phyloP scores from a whole-genome alignment of 306 rosid genomes.

The Inga laurina region DNA sequence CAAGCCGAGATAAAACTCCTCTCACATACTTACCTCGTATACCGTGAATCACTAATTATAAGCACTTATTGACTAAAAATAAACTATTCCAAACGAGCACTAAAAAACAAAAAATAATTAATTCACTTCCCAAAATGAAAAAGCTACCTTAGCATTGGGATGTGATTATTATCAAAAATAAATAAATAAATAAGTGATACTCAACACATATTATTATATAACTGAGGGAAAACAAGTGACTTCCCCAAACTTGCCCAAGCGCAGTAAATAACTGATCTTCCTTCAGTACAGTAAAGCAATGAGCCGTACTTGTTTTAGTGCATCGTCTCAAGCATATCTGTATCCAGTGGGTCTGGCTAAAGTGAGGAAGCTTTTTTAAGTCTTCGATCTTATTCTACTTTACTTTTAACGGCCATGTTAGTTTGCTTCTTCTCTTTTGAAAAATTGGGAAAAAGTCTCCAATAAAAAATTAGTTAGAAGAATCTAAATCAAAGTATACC shows the following conservation, averaged over 20 bases:
- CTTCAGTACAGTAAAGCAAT: neutral
- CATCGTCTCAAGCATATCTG: neutral
- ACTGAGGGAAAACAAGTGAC: neutral
- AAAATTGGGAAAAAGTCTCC: too few relatives aligned
- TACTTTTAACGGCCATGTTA: neutral
- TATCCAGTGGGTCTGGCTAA: neutral
- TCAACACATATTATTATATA: too few relatives aligned
- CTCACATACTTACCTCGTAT: too few relatives aligned
- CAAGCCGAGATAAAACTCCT: too few relatives aligned
- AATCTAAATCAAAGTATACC: too few relatives aligned
- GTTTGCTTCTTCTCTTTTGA: neutral
- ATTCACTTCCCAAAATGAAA: neutral
- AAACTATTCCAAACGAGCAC: too few relatives aligned
- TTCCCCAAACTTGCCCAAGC: constrained; percentile 31
- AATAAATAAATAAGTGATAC: too few relatives aligned
- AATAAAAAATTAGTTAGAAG: too few relatives aligned
- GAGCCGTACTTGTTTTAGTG: neutral
- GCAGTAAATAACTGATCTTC: constrained; percentile 16
- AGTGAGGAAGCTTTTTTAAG: neutral
- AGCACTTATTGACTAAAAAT: too few relatives aligned
- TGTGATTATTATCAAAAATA: too few relatives aligned
- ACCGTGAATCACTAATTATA: too few relatives aligned
- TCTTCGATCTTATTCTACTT: neutral
- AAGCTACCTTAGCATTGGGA: too few relatives aligned
- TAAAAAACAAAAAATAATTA: neutral